Conservation (phyloP, 2,329 filamentous ascomycete species). For the Aspergillus ustus region DNA sequence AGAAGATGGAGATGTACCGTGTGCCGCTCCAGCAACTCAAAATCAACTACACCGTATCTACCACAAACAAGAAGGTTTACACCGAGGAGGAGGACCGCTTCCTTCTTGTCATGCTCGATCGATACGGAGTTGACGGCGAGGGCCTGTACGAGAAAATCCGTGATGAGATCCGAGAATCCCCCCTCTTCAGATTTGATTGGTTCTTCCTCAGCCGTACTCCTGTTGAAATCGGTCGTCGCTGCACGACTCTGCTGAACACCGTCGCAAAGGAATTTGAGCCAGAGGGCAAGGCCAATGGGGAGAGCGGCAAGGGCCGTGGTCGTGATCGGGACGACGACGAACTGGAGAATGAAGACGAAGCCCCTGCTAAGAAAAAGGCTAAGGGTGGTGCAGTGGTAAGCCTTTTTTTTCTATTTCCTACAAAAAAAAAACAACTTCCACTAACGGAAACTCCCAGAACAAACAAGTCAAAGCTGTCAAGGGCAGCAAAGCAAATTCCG, state of each 20-base stretch:
- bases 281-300: constrained; percentile 60
- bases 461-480: constrained; percentile 92
- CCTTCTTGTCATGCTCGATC: constrained; percentile 88
- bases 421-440: not conserved
- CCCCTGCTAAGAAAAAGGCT: constrained; percentile 91
- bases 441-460: constrained; percentile 63
- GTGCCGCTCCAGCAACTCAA: constrained; percentile 97
- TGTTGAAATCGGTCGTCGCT: constrained; percentile 87
- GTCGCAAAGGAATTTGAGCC: constrained; percentile 94
- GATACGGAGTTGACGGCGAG: constrained; percentile 88
- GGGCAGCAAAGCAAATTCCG: constrained; percentile 73
- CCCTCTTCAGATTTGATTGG: constrained; percentile 98
- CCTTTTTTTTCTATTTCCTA: constrained; percentile 18
- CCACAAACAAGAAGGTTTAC: constrained; percentile 99
- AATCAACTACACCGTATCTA: constrained; percentile 98
- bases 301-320: constrained; percentile 67
- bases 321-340: constrained; percentile 75
- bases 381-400: constrained; percentile 87
- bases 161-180: constrained; percentile 94
- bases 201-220: constrained; percentile 97
- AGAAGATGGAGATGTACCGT: constrained; percentile 96
- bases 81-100: constrained; percentile 98
- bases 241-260: constrained; percentile 90
- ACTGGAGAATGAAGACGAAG: constrained; percentile 79
- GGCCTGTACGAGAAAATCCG: constrained; percentile 90